Percentiles rank a stretch among this genome's conserved stretches.
Conservation (phyloP, 164 flowering plant genomes). For the Amborella trichopoda region DNA sequence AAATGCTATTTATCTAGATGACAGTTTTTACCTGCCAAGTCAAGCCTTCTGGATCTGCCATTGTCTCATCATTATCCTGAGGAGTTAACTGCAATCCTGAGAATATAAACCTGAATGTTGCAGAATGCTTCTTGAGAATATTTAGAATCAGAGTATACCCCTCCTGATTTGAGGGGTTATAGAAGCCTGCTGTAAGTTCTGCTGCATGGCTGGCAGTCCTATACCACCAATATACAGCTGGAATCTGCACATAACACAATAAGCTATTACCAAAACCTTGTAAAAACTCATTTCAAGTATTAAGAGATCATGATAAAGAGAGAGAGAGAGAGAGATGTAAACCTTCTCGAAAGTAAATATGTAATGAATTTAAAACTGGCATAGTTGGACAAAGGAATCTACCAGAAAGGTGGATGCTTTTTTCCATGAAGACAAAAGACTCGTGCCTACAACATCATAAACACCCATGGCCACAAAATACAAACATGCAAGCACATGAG, state of each 20-base stretch:
- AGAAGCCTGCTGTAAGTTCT: slow-evolving; percentile 79
- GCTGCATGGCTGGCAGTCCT: slow-evolving; percentile 89
- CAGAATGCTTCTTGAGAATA: slow-evolving; percentile 51
- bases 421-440: no score
- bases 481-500: no score
- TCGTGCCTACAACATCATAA: no score
- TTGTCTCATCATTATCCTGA: slow-evolving; percentile 34
- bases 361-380: neutral
- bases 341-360: neutral
- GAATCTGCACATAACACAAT: slow-evolving; percentile 64
- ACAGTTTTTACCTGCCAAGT: slow-evolving; percentile 57
- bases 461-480: no score
- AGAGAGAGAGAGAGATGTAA: neutral
- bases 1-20: neutral
- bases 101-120: slow-evolving; percentile 45
- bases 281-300: no score
- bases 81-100: slow-evolving; percentile 20
- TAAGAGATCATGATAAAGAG: no score
- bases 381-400: no score
- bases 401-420: no score
- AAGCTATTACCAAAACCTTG: no score
- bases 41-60: slow-evolving; percentile 66
- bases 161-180: slow-evolving; percentile 72
- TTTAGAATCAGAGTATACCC: slow-evolving; percentile 61
- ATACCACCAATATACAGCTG: slow-evolving; percentile 92